Evolutionary conservation across 202 grass and related monocot genomes (phyloP).

Genomic region (Panicum virgatum): DNA sequence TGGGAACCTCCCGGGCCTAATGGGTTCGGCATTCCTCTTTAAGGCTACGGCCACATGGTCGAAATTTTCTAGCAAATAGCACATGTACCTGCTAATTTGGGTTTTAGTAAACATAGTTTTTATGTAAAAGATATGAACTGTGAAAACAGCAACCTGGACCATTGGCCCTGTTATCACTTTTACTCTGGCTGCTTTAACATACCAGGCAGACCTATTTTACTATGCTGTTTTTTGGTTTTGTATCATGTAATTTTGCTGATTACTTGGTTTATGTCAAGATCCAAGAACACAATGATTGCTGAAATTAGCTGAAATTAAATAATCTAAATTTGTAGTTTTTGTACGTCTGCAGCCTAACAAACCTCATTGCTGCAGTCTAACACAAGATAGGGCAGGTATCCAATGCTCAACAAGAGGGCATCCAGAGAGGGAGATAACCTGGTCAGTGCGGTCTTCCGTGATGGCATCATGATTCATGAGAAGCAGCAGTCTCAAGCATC

Average conservation of each 20-base stretch:
- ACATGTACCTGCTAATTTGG: too few relatives aligned
- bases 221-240: background rate
- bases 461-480: conserved; percentile 66
- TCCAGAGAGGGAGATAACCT: conserved; percentile 46
- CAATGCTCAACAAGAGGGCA: background rate
- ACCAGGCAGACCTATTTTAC: background rate
- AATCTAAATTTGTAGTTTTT: background rate
- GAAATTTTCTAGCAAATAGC: too few relatives aligned
- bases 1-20: too few relatives aligned
- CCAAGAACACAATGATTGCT: background rate
- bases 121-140: too few relatives aligned
- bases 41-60: too few relatives aligned
- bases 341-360: too few relatives aligned
- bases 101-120: background rate
- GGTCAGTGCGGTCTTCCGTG: conserved; percentile 87
- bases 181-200: background rate
- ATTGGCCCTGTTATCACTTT: background rate
- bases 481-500: conserved; percentile 88
- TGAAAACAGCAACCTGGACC: background rate
- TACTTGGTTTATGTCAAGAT: background rate
- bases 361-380: too few relatives aligned
- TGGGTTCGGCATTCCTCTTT: too few relatives aligned
- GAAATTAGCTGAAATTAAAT: background rate
- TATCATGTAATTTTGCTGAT: background rate
- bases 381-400: too few relatives aligned